Evolutionary conservation across 495 filamentous ascomycete genomes (phyloP).

Genomic region (Neurospora sp.): DNA sequence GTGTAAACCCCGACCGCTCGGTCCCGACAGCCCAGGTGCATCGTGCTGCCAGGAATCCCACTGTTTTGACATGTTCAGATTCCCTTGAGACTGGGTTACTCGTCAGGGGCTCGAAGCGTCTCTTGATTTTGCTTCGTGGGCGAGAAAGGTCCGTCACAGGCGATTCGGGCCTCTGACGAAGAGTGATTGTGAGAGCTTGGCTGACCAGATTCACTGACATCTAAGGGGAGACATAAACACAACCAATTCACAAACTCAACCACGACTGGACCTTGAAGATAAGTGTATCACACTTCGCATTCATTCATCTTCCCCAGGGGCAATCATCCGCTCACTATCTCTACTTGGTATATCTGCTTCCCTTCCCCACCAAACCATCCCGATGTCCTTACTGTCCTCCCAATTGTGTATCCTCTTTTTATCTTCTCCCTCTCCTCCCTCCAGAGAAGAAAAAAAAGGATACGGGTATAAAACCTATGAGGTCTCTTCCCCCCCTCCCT

Average conservation of each 20-base stretch:
- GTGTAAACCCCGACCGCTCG: no score
- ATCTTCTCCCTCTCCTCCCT: neutral
- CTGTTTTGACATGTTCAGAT: no score
- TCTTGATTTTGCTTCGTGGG: no score
- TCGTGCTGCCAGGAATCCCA: no score
- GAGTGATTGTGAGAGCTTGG: no score
- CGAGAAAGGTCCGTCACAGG: no score
- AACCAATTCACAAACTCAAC: neutral
- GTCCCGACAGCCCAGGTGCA: no score
- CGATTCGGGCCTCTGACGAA: no score
- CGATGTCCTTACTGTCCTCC: neutral
- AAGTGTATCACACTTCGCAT: neutral
- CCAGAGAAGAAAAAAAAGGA: neutral
- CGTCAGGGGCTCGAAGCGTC: no score
- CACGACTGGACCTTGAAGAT: neutral
- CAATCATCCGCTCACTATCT: neutral
- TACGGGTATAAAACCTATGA: neutral
- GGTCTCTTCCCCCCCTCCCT: neutral
- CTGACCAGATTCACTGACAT: no score
- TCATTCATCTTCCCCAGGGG: neutral
- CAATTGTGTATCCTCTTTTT: neutral
- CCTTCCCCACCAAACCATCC: neutral
- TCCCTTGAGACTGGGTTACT: no score
- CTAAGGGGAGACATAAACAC: neutral
- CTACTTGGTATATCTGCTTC: neutral